Base-by-base conservation (phyloP, 441 rosid species). In the Aquilaria agallochum region DNA sequence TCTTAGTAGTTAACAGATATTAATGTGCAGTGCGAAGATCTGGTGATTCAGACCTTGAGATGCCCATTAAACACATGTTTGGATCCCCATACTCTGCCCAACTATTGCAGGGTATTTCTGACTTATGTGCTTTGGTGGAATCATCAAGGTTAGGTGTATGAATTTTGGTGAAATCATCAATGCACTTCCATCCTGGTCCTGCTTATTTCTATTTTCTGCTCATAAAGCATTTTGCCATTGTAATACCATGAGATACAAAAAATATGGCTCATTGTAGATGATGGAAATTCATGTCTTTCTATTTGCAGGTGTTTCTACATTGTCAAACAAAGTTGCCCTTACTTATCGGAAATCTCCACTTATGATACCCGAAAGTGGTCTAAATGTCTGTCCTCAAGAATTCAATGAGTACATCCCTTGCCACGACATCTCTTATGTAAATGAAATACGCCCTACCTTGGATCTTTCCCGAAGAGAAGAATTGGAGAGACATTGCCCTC, bases 401-500 rank as follows among this genome's bases (percentile, higher is more conserved):
- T 82, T 79, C 80, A 87, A 89, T 52, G 99, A 91, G 77, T 79
- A 75, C 27, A 64, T 65, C n/a, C 80, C 75, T 60, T 78, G 79
- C 56, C 80, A 74, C 60, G 68, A 78, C 36, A 30, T 58, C 45
- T 59, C 65, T 31, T 74, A 86, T 50, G 80, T 91, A 47, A 75
- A 81, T 2, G 70, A 69, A 50, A 64, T 91, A 80, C 79, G 79
- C 27, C 87, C 76, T 7, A 78, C 63, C 59, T 86, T 87, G 74
- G 74, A 91, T 73, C 53, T 80, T 50, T 83, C 92, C 46, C 82
- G 79, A 70, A 79, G 81, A 77, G 96, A 94, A 76, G 96, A 89
- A 60, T 80, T 94, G 31, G 97, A 91, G 72, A 85, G 96, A 70
- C 99, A 94, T 45, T 91, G 99, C 42, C 94, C 88, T 60, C 89